Percentiles rank a stretch among this genome's conserved stretches.
These are phyloP conservation scores for Atalantia buxifolia DNA, from an alignment of 345 rosid species.

Conservation along the genomic window DNA sequence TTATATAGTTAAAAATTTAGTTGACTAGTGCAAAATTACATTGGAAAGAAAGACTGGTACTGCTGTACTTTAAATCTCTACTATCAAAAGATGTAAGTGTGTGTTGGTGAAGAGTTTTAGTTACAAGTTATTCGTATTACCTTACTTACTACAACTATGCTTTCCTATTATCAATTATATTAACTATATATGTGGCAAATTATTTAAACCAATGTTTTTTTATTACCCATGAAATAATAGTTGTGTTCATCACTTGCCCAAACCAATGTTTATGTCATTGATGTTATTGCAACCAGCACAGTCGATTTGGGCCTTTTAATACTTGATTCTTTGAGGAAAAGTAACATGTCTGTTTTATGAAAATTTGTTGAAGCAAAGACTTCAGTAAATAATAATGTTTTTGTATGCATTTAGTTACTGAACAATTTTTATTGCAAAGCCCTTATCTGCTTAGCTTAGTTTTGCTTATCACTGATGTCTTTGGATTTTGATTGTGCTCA, in stretches of 20 bases:
- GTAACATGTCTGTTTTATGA: too few species aligned
- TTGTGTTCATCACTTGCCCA: too few species aligned
- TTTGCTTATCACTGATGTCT: too few species aligned
- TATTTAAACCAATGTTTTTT: slow-evolving; percentile 7
- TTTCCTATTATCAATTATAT: slow-evolving; percentile 4
- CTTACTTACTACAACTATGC: not conserved
- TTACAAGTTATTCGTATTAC: slow-evolving; percentile 4
- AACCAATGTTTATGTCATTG: slow-evolving; percentile 37
- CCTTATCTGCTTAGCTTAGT: too few species aligned
- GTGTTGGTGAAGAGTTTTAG: slow-evolving; percentile 1
- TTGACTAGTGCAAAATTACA: slow-evolving; percentile 49
- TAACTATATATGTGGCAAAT: not conserved
- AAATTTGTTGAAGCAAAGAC: too few species aligned
- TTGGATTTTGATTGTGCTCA: too few species aligned
- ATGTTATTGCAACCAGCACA: slow-evolving; percentile 27
- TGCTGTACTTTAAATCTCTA: slow-evolving; percentile 59
- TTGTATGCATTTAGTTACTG: too few species aligned
- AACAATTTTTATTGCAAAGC: too few species aligned
- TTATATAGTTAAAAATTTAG: slow-evolving; percentile 10
- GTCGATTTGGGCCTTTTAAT: too few species aligned
- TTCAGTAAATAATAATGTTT: too few species aligned
- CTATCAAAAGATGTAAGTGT: slow-evolving; percentile 74
- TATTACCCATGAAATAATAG: too few species aligned
- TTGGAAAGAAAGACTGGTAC: slow-evolving; percentile 84
- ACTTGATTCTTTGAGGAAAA: too few species aligned